Percentiles rank a stretch among this genome's conserved stretches.
Evolutionary conservation across 1,139 yeast genomes (phyloP).

Genomic region (Yamadazyma conglobata): DNA sequence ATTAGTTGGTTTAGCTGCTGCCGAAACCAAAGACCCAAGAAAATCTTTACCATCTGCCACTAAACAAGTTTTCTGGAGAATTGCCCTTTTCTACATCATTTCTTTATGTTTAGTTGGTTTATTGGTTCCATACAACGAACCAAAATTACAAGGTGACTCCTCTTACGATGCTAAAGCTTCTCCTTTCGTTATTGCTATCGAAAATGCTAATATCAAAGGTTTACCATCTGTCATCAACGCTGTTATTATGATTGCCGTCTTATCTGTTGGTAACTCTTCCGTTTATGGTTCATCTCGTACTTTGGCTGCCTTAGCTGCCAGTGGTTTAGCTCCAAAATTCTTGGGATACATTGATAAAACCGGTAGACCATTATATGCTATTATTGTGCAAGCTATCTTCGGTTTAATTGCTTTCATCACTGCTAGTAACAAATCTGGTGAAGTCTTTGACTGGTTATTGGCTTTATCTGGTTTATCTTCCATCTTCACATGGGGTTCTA

Average conservation of each 20-base stretch:
- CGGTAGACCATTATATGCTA: constrained; percentile 74
- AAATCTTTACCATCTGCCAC: constrained; percentile 41
- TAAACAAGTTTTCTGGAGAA: constrained; percentile 48
- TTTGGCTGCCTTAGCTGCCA: constrained; percentile 74
- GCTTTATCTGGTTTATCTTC: constrained; percentile 84
- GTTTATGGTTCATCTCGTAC: constrained; percentile 80
- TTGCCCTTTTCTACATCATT: constrained; percentile 40
- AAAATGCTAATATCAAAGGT: constrained; percentile 39
- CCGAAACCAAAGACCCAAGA: constrained; percentile 40
- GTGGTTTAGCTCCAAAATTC: constrained; percentile 74
- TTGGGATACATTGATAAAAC: constrained; percentile 69
- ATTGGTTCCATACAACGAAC: constrained; percentile 38
- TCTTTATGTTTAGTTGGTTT: constrained; percentile 43
- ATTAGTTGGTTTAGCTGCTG: constrained; percentile 45
- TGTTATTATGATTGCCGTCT: constrained; percentile 43
- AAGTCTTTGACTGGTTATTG: constrained; percentile 75
- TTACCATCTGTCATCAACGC: constrained; percentile 48
- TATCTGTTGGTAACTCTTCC: constrained; percentile 51
- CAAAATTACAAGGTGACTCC: constrained; percentile 30
- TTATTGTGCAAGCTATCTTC: constrained; percentile 50
- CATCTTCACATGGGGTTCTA: constrained; percentile 80
- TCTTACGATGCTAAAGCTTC: constrained; percentile 44
- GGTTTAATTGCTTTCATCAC: constrained; percentile 69
- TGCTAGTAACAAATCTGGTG: constrained; percentile 60
- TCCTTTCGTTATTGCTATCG: constrained; percentile 46